These are phyloP conservation scores for Santalum album DNA, from an alignment of 164 flowering plant species.

Conservation along the genomic window DNA sequence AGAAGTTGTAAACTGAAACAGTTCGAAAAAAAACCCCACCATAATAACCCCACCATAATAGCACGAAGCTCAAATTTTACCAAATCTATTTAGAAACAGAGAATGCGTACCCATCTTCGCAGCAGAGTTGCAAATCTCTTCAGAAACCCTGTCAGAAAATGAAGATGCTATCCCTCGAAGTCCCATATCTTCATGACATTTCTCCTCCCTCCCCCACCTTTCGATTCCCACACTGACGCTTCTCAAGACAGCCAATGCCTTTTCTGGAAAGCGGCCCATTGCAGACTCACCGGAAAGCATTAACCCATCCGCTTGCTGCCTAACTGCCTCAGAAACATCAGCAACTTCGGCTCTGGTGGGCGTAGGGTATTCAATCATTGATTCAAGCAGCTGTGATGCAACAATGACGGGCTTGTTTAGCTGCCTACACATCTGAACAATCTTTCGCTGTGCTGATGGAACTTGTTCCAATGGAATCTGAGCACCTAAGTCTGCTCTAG, in stretches of 20 bases:
- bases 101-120: conserved; percentile 84
- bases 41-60: no score
- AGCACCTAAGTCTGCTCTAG: conserved; percentile 95
- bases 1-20: no score
- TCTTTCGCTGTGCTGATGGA: conserved; percentile 82
- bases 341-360: conserved; percentile 99
- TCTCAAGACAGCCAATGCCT: conserved; percentile 81
- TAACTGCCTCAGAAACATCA: conserved; percentile 95
- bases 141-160: conserved; percentile 68
- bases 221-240: conserved; percentile 89
- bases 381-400: conserved; percentile 91
- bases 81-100: not conserved
- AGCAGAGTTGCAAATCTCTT: conserved; percentile 94
- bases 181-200: conserved; percentile 62
- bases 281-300: conserved; percentile 99
- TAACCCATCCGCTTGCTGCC: conserved; percentile 89
- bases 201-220: conserved; percentile 96
- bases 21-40: no score
- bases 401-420: conserved; percentile 92
- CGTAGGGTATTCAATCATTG: conserved; percentile 96
- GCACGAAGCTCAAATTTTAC: no score
- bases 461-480: conserved; percentile 97
- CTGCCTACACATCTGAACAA: conserved; percentile 76
- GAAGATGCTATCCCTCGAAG: conserved; percentile 64
- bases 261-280: conserved; percentile 92